A percentile compares a stretch with the other conserved stretches of the same genome.
phyloP scores from a whole-genome alignment of 23 red algal species.

The Cyanidioschyzon merolae region DNA sequence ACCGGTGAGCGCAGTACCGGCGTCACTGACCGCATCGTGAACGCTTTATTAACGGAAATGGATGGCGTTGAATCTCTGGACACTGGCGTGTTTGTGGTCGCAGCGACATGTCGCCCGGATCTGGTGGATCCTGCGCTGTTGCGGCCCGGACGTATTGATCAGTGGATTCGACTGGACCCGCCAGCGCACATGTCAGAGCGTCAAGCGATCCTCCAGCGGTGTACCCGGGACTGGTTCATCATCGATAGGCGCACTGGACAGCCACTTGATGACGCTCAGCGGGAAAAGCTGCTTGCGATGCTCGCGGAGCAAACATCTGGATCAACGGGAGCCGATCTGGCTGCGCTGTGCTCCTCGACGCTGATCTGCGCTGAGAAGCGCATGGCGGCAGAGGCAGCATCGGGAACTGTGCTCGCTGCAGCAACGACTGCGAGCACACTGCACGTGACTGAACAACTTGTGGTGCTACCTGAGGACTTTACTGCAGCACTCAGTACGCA shows the following conservation, averaged over 20 bases:
- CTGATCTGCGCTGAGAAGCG: neutral
- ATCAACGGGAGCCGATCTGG: neutral
- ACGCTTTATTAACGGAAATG: conserved; percentile 31
- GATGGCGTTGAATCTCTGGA: conserved; percentile 37
- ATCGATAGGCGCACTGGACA: neutral
- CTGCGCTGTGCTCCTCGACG: conserved; percentile 2
- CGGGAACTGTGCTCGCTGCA: neutral
- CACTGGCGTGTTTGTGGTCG: conserved; percentile 65
- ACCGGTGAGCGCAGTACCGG: conserved; percentile 18
- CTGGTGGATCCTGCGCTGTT: conserved; percentile 78
- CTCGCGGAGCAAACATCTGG: neutral
- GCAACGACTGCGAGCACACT: no score
- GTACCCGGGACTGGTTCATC: neutral
- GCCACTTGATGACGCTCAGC: neutral
- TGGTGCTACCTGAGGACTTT: neutral
- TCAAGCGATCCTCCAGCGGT: neutral
- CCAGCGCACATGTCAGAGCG: conserved; percentile 18
- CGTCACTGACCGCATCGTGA: conserved; percentile 38
- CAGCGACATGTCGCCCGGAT: conserved; percentile 77
- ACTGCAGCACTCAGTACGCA: neutral
- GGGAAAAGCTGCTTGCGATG: neutral
- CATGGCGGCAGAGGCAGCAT: neutral
- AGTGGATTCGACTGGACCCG: conserved; percentile 52
- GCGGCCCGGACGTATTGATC: conserved; percentile 70
- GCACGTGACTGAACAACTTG: no score